Conservation (phyloP, 2,329 filamentous ascomycete genomes). For the Elsinoe ampelina region DNA sequence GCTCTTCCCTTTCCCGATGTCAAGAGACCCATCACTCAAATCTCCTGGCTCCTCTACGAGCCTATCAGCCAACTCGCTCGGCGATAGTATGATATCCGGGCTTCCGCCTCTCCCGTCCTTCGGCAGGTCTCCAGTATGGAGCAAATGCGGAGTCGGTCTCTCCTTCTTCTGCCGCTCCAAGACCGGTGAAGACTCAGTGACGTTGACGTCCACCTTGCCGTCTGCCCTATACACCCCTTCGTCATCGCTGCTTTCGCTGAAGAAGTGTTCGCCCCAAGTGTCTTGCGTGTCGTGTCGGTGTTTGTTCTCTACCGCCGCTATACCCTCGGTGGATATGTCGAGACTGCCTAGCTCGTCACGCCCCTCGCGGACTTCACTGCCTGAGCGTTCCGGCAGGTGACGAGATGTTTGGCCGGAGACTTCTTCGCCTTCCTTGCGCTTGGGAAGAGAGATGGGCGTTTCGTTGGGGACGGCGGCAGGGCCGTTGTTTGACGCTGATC, state of each 20-base stretch:
- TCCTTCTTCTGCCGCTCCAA: not conserved
- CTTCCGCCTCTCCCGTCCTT: not conserved
- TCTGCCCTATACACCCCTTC: slow-evolving; percentile 24
- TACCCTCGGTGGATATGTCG: slow-evolving; percentile 21
- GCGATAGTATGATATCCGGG: slow-evolving; percentile 20
- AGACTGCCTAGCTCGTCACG: slow-evolving; percentile 31
- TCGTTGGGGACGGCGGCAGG: slow-evolving; percentile 16
- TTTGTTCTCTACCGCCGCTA: slow-evolving; percentile 19
- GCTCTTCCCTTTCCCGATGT: slow-evolving; percentile 18
- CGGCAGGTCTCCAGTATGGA: slow-evolving; percentile 5
- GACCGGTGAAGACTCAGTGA: slow-evolving; percentile 19
- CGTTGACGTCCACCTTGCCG: slow-evolving; percentile 20
- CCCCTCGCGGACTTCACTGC: slow-evolving; percentile 42
- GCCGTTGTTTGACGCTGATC: slow-evolving; percentile 20
- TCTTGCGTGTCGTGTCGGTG: slow-evolving; percentile 31
- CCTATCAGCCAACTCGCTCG: slow-evolving; percentile 17
- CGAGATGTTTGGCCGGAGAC: slow-evolving; percentile 40
- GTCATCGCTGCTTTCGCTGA: slow-evolving; percentile 39
- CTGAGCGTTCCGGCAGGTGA: slow-evolving; percentile 32
- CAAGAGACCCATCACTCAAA: slow-evolving; percentile 16
- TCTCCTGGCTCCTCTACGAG: slow-evolving; percentile 13
- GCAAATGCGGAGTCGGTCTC: slow-evolving; percentile 15
- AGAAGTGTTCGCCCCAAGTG: slow-evolving; percentile 34
- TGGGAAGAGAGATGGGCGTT: not conserved
- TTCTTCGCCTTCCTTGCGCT: slow-evolving; percentile 51